Percentiles rank a stretch among this genome's conserved stretches.
phyloP scores from a whole-genome alignment of 169 alveolate genomes.

The Eimeria maxima region DNA sequence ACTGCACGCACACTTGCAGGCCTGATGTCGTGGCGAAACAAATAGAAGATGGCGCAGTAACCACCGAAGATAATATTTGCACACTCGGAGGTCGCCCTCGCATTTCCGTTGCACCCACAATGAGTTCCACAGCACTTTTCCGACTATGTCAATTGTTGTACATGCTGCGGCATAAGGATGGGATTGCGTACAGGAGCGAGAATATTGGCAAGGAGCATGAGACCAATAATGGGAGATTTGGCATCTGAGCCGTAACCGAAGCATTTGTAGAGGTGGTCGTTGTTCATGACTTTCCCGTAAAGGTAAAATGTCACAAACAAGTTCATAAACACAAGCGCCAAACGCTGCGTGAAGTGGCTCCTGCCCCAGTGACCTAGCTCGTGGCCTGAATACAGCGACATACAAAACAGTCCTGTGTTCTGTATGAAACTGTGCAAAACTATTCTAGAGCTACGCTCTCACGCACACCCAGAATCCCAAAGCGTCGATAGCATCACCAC shows the following conservation, averaged over 20 bases:
- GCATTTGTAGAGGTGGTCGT: slow-evolving; percentile 88
- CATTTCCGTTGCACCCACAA: background rate
- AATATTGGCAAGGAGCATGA: slow-evolving; percentile 85
- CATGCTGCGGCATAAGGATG: background rate
- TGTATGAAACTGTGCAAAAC: background rate
- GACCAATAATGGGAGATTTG: slow-evolving; percentile 88
- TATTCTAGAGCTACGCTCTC: background rate
- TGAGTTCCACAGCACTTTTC: background rate
- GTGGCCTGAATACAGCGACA: slow-evolving; percentile 66
- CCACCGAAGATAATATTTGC: background rate
- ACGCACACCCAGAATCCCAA: background rate
- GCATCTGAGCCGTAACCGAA: slow-evolving; percentile 91
- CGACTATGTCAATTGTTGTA: background rate
- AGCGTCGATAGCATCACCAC: background rate
- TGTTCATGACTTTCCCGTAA: slow-evolving; percentile 88
- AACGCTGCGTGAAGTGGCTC: slow-evolving; percentile 84
- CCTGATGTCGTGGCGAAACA: background rate
- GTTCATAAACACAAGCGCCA: slow-evolving; percentile 83
- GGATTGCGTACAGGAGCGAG: slow-evolving; percentile 85
- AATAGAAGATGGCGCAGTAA: background rate
- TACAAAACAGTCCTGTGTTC: background rate
- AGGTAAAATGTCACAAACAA: slow-evolving; percentile 90
- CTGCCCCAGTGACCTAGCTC: slow-evolving; percentile 88
- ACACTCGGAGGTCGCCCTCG: background rate
- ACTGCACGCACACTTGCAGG: background rate